Evolutionary conservation across 1,139 yeast species (phyloP), one percentile per base, ranked within the genome.

Genomic region (Geotrichum aggregatum): DNA sequence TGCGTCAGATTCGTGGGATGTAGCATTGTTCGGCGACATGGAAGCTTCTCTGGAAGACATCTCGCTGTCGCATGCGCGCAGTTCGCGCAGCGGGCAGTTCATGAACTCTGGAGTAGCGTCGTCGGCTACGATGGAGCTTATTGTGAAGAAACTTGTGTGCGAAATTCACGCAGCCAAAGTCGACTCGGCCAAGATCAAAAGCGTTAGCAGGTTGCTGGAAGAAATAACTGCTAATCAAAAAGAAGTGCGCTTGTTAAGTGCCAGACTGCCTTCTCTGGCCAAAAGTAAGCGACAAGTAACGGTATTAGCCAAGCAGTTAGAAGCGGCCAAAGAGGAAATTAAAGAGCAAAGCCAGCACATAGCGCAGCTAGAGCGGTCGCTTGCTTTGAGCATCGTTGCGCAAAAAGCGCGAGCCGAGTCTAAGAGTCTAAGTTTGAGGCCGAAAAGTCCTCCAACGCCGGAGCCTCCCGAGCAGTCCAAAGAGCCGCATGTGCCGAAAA

Each of bases 1-100:
- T 6, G 16, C n/a, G n/a, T 3, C 44, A 40, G 47, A 31, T 7
- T 11, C 83, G 1, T 78, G 85, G 61, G 95, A 85, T 63, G 82
- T 81, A 16, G 84, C 94, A 1, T 76, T 88, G 61, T 88, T 87
- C 68, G 91, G 95, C 41, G 95, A 86, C 62, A 78, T 84, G 24
- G 77, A 78, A 59, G 77, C 83, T 8, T 69, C 78, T 40, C 63
- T 84, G 38, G 89, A 84, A 58, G 85, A 82, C 54, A 71, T 76
- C 45, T 70, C 83, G 10, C 66, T 82, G 52, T 84, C 84, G 3
- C 71, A 79, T 31, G 76, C 78, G 52, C 75, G 79, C 19, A 76
- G 75, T 55, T 73, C 78, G 8, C 72, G 79, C 45, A 75, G 83
- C 21, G 91, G 89, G 1, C 75, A 81, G 42, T 82, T 79, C 63